A percentile compares a stretch with the other conserved stretches of the same genome.
phyloP scores from a whole-genome alignment of 495 filamentous ascomycete genomes.

The Penicillium riverlandense region DNA sequence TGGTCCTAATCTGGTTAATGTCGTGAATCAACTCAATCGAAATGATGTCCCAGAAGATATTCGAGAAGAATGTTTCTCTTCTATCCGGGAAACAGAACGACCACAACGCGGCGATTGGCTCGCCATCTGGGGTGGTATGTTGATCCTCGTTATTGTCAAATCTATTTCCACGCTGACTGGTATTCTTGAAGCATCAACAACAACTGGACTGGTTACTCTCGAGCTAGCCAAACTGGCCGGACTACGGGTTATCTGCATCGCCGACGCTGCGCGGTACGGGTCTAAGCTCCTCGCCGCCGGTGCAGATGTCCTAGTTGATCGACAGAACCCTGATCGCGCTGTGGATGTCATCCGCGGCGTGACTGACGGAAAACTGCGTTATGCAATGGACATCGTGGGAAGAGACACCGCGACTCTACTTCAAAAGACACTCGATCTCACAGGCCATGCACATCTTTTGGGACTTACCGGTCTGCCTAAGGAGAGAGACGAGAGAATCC shows the following conservation, averaged over 20 bases:
- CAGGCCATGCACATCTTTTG: constrained; percentile 47
- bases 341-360: constrained; percentile 52
- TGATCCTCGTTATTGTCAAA: neutral
- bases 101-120: constrained; percentile 53
- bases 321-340: constrained; percentile 50
- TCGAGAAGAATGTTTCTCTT: constrained; percentile 43
- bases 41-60: constrained; percentile 46
- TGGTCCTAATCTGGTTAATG: constrained; percentile 47
- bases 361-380: constrained; percentile 46
- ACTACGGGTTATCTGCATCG: constrained; percentile 49
- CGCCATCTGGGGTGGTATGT: constrained; percentile 60
- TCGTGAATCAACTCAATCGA: constrained; percentile 29
- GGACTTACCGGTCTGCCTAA: constrained; percentile 58
- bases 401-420: constrained; percentile 48
- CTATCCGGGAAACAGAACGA: constrained; percentile 33
- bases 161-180: neutral
- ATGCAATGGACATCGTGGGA: constrained; percentile 57
- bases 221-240: constrained; percentile 56
- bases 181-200: constrained; percentile 41
- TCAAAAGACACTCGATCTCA: constrained; percentile 34
- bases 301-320: constrained; percentile 56
- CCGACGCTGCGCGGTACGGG: constrained; percentile 56
- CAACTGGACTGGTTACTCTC: constrained; percentile 50
- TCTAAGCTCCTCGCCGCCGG: constrained; percentile 42
- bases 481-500: constrained; percentile 32